These are phyloP conservation scores for Aspergillus sp. DNA, from an alignment of 2,329 filamentous ascomycete species.

Conservation along the genomic window DNA sequence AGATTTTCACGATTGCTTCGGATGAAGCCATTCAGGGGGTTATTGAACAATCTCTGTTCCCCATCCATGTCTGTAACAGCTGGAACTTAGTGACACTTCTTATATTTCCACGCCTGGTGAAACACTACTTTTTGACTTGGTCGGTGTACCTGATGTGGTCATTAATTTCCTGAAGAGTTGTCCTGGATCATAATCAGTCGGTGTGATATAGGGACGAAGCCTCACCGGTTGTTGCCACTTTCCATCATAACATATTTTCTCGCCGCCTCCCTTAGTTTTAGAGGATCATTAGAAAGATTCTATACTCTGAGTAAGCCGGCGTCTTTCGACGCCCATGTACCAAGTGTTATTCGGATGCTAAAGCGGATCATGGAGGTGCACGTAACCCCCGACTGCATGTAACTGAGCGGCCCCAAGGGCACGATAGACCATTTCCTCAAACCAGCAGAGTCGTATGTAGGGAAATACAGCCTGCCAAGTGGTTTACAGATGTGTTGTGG, in stretches of 20 bases:
- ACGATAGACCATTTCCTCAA: neutral
- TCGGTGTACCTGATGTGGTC: neutral
- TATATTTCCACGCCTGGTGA: neutral
- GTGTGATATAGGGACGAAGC: neutral
- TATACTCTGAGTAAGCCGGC: neutral
- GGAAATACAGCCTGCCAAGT: neutral
- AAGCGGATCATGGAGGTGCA: neutral
- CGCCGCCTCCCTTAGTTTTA: neutral
- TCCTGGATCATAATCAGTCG: neutral
- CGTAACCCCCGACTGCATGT: neutral
- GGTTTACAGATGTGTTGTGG: slow-evolving; percentile 2
- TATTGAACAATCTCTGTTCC: neutral
- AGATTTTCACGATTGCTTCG: neutral
- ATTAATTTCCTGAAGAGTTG: neutral
- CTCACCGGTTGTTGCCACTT: neutral
- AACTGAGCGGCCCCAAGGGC: neutral
- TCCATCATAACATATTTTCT: neutral
- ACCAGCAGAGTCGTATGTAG: neutral
- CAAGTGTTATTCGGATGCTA: neutral
- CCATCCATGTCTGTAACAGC: slow-evolving; percentile 3
- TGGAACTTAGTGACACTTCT: neutral
- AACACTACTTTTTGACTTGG: neutral
- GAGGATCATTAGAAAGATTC: neutral
- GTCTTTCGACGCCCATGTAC: neutral
- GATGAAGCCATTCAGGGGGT: neutral